These are phyloP conservation scores for Tolypocladium endophyticum DNA, from an alignment of 2,329 filamentous ascomycete species.

Conservation along the genomic window DNA sequence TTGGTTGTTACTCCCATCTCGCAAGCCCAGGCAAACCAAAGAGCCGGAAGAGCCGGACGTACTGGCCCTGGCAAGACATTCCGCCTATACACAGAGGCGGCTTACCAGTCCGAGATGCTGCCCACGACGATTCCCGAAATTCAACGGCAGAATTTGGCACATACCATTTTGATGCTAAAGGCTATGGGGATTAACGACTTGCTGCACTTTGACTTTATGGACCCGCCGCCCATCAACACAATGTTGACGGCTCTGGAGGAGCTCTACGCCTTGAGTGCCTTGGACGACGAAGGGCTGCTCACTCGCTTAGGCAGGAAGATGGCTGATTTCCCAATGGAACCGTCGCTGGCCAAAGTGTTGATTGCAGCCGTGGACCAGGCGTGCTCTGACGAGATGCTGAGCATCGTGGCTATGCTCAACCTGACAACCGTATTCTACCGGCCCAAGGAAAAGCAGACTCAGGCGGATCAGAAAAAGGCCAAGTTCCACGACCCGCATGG, in stretches of 20 bases:
- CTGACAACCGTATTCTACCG: slow-evolving; percentile 84
- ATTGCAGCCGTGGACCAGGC: slow-evolving; percentile 79
- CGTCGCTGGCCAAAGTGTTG: slow-evolving; percentile 78
- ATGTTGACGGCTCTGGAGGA: slow-evolving; percentile 96
- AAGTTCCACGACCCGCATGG: slow-evolving; percentile 95
- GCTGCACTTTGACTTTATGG: slow-evolving; percentile 98
- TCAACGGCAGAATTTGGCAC: slow-evolving; percentile 83
- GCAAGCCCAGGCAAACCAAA: slow-evolving; percentile 90
- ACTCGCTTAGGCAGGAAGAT: slow-evolving; percentile 91
- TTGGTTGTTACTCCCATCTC: slow-evolving; percentile 93
- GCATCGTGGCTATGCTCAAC: slow-evolving; percentile 89
- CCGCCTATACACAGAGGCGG: slow-evolving; percentile 86
- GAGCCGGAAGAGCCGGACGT: slow-evolving; percentile 83
- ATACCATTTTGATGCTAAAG: slow-evolving; percentile 94
- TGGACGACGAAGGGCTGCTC: slow-evolving; percentile 90
- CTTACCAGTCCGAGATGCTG: slow-evolving; percentile 93
- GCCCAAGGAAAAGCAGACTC: slow-evolving; percentile 91
- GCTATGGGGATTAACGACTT: slow-evolving; percentile 99
- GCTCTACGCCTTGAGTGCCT: slow-evolving; percentile 78
- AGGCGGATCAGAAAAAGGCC: slow-evolving; percentile 93
- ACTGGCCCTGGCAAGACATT: slow-evolving; percentile 96
- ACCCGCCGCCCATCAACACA: slow-evolving; percentile 92
- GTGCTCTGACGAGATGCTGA: slow-evolving; percentile 89
- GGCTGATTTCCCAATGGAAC: slow-evolving; percentile 98
- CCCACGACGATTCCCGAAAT: slow-evolving; percentile 95